Evolutionary conservation across 306 rosid genomes (phyloP).

Genomic region (Bauhinia variegata): DNA sequence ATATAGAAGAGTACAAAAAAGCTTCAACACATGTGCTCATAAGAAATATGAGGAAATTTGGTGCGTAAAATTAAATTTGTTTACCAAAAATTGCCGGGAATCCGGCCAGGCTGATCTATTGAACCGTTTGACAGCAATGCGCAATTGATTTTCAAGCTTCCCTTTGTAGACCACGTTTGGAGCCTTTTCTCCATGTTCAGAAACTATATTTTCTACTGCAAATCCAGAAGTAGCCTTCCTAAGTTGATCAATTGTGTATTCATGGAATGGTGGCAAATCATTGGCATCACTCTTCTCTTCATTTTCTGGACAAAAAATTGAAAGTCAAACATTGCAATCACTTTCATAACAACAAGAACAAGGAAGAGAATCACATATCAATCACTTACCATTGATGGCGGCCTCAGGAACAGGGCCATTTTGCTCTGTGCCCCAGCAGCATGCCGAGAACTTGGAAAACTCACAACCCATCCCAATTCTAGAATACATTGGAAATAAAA

Average conservation of each 20-base stretch:
- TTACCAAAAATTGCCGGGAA: constrained; percentile 83
- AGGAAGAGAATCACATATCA: constrained; percentile 21
- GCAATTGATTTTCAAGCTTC: constrained; percentile 77
- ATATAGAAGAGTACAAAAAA: constrained; percentile 18
- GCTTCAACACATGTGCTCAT: background rate
- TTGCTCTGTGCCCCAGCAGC: constrained; percentile 58
- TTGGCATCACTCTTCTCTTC: constrained; percentile 57
- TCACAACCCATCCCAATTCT: constrained; percentile 81
- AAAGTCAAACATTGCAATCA: constrained; percentile 32
- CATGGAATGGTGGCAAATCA: constrained; percentile 68
- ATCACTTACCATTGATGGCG: constrained; percentile 54
- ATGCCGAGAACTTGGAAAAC: constrained; percentile 60
- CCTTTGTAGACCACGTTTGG: constrained; percentile 96
- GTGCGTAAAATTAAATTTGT: constrained; percentile 26
- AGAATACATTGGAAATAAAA: constrained; percentile 31
- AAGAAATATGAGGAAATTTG: constrained; percentile 1
- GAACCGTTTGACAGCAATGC: constrained; percentile 91
- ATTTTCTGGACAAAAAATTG: constrained; percentile 53
- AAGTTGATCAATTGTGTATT: constrained; percentile 78
- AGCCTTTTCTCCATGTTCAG: constrained; percentile 99
- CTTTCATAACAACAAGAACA: constrained; percentile 26
- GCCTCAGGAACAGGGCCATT: constrained; percentile 56
- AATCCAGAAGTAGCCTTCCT: constrained; percentile 88
- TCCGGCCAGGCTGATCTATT: constrained; percentile 98
- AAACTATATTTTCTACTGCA: constrained; percentile 86